Conservation (phyloP, 2,329 filamentous ascomycete genomes). For the Monosporascus sp. region DNA sequence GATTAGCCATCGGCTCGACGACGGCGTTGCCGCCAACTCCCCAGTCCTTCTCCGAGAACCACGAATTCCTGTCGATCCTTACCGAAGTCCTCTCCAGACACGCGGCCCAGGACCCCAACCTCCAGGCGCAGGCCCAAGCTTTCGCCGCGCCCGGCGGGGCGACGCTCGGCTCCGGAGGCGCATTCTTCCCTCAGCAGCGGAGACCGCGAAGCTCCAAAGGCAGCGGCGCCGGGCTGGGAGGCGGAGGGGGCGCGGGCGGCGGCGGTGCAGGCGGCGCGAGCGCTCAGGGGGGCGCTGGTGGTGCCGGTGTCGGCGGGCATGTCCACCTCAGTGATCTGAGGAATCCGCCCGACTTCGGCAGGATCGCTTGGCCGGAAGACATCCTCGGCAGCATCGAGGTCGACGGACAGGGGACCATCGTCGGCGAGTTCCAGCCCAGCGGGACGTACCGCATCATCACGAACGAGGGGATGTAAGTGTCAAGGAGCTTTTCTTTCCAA, state of each 20-base stretch:
- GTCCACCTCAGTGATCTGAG: constrained; percentile 60
- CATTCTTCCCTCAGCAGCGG: constrained; percentile 41
- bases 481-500: neutral
- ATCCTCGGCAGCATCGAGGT: constrained; percentile 66
- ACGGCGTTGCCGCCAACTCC: constrained; percentile 57
- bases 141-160: constrained; percentile 55
- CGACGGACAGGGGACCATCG: constrained; percentile 49
- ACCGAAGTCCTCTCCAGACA: constrained; percentile 51
- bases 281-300: constrained; percentile 57
- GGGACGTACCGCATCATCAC: constrained; percentile 61
- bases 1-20: constrained; percentile 55
- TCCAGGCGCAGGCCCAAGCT: constrained; percentile 52
- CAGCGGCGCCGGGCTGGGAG: constrained; percentile 23
- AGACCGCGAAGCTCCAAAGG: constrained; percentile 27
- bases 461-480: constrained; percentile 61
- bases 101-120: constrained; percentile 50
- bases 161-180: constrained; percentile 46
- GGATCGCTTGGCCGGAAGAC: constrained; percentile 66
- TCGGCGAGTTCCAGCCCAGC: constrained; percentile 54
- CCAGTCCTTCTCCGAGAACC: constrained; percentile 54
- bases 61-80: constrained; percentile 52
- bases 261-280: constrained; percentile 51
- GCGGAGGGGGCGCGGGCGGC: constrained; percentile 35
- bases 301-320: constrained; percentile 55
- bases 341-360: constrained; percentile 61